Evolutionary conservation across 2,329 filamentous ascomycete species (phyloP).

Genomic region (Penicillium sp.): DNA sequence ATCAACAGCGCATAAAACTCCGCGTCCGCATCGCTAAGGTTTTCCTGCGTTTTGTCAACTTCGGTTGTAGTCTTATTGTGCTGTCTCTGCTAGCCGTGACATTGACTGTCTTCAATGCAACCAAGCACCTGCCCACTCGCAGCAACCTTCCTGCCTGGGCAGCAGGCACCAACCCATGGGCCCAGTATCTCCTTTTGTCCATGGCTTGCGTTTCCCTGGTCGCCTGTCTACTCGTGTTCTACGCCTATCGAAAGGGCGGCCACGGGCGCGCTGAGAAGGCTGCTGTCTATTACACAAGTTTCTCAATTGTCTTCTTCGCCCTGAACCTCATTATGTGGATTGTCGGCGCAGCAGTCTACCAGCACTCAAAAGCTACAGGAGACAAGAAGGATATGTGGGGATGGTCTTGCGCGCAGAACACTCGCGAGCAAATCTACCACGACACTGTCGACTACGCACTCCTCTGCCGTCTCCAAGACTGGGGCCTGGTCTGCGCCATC

Average conservation of each 20-base stretch:
- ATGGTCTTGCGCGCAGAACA: conserved; percentile 93
- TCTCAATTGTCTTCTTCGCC: conserved; percentile 90
- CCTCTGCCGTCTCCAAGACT: conserved; percentile 90
- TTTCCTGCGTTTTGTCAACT: conserved; percentile 91
- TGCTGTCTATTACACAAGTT: conserved; percentile 91
- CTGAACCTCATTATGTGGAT: conserved; percentile 92
- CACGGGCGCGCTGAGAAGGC: conserved; percentile 89
- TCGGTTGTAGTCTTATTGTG: conserved; percentile 94
- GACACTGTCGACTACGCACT: conserved; percentile 84
- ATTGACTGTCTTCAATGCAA: conserved; percentile 89
- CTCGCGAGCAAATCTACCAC: conserved; percentile 71
- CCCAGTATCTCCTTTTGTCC: conserved; percentile 77
- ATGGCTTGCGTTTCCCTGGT: conserved; percentile 78
- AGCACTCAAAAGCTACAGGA: conserved; percentile 70
- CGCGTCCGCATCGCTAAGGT: conserved; percentile 92
- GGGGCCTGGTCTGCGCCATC: conserved; percentile 92
- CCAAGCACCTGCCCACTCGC: conserved; percentile 68
- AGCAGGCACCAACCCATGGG: conserved; percentile 75
- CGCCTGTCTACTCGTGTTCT: conserved; percentile 76
- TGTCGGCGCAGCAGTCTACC: conserved; percentile 77
- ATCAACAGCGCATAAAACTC: conserved; percentile 78
- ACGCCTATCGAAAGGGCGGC: conserved; percentile 83
- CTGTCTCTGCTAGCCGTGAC: conserved; percentile 85
- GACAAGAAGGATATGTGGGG: conserved; percentile 92
- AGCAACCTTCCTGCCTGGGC: conserved; percentile 88